phyloP scores from a whole-genome alignment of 345 rosid genomes.

The Eucalyptus marginata region DNA sequence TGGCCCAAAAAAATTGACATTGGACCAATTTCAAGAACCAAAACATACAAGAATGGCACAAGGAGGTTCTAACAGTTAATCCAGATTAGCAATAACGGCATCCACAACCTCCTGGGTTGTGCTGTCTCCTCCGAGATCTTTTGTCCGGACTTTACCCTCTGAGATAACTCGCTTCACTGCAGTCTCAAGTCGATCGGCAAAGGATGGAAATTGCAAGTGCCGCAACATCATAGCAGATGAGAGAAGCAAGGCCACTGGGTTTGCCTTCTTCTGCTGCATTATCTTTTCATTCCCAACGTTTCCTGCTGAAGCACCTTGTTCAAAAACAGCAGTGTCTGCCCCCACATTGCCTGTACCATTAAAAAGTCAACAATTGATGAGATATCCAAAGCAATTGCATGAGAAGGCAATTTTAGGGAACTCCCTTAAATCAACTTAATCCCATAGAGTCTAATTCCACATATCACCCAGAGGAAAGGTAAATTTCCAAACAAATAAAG shows the following conservation, averaged over 20 bases:
- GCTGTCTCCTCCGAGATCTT: conserved; percentile 32
- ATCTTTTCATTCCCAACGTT: conserved; percentile 35
- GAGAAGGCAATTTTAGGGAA: background rate
- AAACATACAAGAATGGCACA: background rate
- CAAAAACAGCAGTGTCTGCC: conserved; percentile 41
- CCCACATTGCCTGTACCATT: conserved; percentile 32
- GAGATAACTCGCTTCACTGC: conserved; percentile 22
- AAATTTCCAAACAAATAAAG: background rate
- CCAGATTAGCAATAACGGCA: conserved; percentile 25
- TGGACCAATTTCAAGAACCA: background rate
- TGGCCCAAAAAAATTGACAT: background rate
- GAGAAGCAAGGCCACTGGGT: conserved; percentile 45
- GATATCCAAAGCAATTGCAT: background rate
- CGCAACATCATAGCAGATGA: conserved; percentile 49
- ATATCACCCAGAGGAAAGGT: background rate
- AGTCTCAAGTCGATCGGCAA: conserved; percentile 41
- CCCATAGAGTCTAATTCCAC: background rate
- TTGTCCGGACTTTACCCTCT: conserved; percentile 21
- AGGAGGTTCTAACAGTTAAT: background rate
- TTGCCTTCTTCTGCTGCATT: conserved; percentile 28
- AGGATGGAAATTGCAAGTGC: conserved; percentile 42
- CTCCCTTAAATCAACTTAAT: background rate
- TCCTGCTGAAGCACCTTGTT: conserved; percentile 55
- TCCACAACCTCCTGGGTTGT: conserved; percentile 32
- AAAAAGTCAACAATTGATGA: background rate